Evolutionary conservation across 1,139 yeast genomes (phyloP), one percentile per base, ranked within the genome.

Genomic region (Yamadazyma siamensis): DNA sequence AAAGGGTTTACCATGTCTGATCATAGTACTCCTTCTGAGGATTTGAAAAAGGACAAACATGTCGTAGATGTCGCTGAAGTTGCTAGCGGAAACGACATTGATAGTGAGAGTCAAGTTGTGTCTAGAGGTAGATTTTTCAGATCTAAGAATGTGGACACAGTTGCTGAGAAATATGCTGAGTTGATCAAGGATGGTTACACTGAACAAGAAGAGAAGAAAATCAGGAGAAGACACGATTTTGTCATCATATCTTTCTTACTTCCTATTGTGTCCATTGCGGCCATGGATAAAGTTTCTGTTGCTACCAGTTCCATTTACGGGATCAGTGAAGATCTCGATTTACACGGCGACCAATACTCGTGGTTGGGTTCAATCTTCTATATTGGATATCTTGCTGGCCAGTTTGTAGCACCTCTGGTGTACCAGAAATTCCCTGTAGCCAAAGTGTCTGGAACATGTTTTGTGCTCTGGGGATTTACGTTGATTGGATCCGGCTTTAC

Each of bases 281-380:
- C 45, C 14, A 33, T 38, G 31, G 49, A 46, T 38, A 46, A 46
- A 27, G 36, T 40, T 13, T 32, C 39, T 5, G 32, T 29, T 15
- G 33, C 26, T 17, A 33, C 36, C 50, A 21, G 69, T 4, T 69
- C 85, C 1, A 67, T 80, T 29, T 63, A 77, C 61, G 84, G 83
- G 3, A 56, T 78, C 25, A 52, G 65, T 36, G 49, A 46, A 4
- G 75, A 69, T 34, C 54, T 71, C 36, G 39, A 63, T 5, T 71
- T 76, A 78, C 46, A 41, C 10, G 75, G 77, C 17, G 49, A 59
- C 29, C 60, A 59, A 52, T 76, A 75, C 45, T 59, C 75, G 3
- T 75, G 79, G 79, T 60, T 64, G 11, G 79, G 77, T 24, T 59
- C 76, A 9, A 61, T 77, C 1, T 75, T 75, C 39, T 75, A 75